Conservation (phyloP, 2,329 filamentous ascomycete genomes). For the Trichophyton verrucosum region DNA sequence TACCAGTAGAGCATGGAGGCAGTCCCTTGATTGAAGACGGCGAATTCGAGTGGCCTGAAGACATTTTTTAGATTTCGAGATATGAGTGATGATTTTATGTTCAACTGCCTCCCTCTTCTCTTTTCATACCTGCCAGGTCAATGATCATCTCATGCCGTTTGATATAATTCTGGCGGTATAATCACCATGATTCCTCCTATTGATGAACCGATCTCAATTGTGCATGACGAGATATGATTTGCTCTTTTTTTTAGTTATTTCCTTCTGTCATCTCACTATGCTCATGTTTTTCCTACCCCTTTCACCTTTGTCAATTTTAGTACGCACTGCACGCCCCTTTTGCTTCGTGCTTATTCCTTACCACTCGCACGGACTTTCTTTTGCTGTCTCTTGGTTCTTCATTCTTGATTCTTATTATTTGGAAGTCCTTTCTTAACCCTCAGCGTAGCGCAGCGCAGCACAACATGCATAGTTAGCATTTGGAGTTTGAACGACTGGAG, state of each 20-base stretch:
- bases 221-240: conserved; percentile 1
- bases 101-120: neutral
- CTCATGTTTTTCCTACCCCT: neutral
- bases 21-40: conserved; percentile 18
- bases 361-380: neutral
- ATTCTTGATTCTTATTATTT: neutral
- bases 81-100: neutral
- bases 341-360: neutral
- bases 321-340: neutral
- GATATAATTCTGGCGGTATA: neutral
- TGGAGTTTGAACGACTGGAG: neutral
- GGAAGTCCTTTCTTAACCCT: neutral
- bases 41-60: conserved; percentile 34
- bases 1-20: conserved; percentile 20
- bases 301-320: neutral
- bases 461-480: neutral
- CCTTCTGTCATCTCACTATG: too few relatives aligned
- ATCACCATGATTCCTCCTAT: neutral
- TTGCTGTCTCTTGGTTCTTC: neutral
- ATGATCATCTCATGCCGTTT: neutral
- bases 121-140: neutral
- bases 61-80: conserved; percentile 26
- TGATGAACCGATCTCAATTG: neutral
- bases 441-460: neutral
- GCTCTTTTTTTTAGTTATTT: neutral